Percentiles rank a stretch among this genome's conserved stretches.
phyloP scores from a whole-genome alignment of 2,329 filamentous ascomycete species.

The Stachybotrys chartarum region DNA sequence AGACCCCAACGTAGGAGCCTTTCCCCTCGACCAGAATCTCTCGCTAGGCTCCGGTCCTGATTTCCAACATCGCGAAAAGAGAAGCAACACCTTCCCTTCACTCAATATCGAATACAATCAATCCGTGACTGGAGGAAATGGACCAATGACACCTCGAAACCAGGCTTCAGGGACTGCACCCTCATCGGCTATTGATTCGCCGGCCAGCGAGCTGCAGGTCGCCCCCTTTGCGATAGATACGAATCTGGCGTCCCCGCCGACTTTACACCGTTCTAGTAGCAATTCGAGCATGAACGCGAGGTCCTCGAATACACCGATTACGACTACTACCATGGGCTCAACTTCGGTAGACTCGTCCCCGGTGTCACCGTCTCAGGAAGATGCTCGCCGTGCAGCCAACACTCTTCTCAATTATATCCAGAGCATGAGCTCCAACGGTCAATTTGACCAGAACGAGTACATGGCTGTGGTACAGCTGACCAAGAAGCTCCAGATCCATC shows the following conservation, averaged over 20 bases:
- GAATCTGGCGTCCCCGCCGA: conserved; percentile 30
- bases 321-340: conserved; percentile 11
- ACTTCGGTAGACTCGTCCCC: conserved; percentile 46
- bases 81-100: conserved; percentile 81
- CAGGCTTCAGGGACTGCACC: conserved; percentile 38
- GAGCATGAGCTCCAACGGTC: conserved; percentile 54
- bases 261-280: conserved; percentile 25
- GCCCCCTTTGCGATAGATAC: conserved; percentile 37
- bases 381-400: conserved; percentile 75
- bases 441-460: conserved; percentile 73
- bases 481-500: conserved; percentile 72
- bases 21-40: conserved; percentile 35
- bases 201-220: conserved; percentile 36
- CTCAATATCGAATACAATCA: conserved; percentile 55
- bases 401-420: conserved; percentile 78
- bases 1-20: conserved; percentile 62
- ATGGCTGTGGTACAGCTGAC: conserved; percentile 73
- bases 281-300: conserved; percentile 24
- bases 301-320: conserved; percentile 11
- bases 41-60: conserved; percentile 34
- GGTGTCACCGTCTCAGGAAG: conserved; percentile 71
- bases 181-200: conserved; percentile 45
- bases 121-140: conserved; percentile 17
- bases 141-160: conserved; percentile 44
- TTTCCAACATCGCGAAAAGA: conserved; percentile 59